Base-by-base conservation (phyloP, 345 rosid genomes). In the Anacardium occidentale region DNA sequence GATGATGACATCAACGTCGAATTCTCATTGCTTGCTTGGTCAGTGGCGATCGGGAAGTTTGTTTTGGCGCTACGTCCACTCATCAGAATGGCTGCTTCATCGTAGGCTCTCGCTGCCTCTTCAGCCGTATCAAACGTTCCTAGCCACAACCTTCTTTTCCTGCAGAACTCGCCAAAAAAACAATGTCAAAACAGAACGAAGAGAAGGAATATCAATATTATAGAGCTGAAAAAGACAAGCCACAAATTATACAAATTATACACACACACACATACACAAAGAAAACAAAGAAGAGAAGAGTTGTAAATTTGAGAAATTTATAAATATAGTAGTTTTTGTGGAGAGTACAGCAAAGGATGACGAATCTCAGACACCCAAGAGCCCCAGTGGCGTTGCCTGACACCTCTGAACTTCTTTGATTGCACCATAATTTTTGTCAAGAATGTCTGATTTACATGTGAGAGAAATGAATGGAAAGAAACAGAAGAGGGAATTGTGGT, bases 371-470 rank as follows among this genome's bases (percentile, higher is more conserved):
- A 84, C 74, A 90, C 96, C 96, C 96, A 90, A 12, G 96, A 87
- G 79, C 96, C 96, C 96, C 96, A 90, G 47, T 90, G 96, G 77
- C 96, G 93, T 74, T 88, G 96, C 86, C 96, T 86, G 84, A 90
- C 96, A 77, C 96, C 96, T 86, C 90, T 88, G 89, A 88, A 90
- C 87, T 90, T 90, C 88, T 87, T 90, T 70, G 91, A 75, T 26
- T 83, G 86, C 62, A 77, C 86, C 89, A 85, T 85, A n/a, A 44
- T 44, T 50, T 15, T 50, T 51, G 61, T 21, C n/a, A 22, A 26
- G 10, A 42, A 63, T 29, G 32, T 29, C 45, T 11, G 44, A 62
- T 0, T 7, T 15, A 2, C 25, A 18, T 21, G n/a, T 5, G 63
- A 9, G 14, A 10, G 13, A 9, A 42, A 40, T 10, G 69, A 52